A percentile compares a stretch with the other conserved stretches of the same genome.
phyloP scores from a whole-genome alignment of 139 green algal species.

The Raphidocelis subcapitata region DNA sequence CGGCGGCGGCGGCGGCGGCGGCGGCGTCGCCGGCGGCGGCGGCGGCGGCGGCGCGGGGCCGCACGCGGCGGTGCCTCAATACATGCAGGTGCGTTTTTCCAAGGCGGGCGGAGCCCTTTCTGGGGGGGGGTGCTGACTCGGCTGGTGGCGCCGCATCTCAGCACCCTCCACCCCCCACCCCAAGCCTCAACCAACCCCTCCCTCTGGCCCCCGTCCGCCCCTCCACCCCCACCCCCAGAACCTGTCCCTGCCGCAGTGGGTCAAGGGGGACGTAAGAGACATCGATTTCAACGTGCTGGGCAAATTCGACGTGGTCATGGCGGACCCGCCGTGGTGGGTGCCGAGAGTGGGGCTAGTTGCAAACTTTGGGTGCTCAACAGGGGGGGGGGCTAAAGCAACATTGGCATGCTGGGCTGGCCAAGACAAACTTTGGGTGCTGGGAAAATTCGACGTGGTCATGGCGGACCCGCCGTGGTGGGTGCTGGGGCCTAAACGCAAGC shows the following conservation, averaged over 20 bases:
- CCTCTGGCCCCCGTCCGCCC: not conserved
- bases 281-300: conserved; percentile 78
- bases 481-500: conserved; percentile 10
- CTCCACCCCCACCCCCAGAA: conserved; percentile 26
- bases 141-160: not conserved
- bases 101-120: not conserved
- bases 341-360: conserved; percentile 7
- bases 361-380: no score
- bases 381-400: no score
- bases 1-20: not conserved
- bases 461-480: conserved; percentile 87
- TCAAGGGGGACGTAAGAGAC: conserved; percentile 80
- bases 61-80: not conserved
- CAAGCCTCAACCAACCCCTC: not conserved
- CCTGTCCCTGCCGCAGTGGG: conserved; percentile 73
- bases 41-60: not conserved
- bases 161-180: not conserved
- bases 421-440: no score
- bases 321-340: conserved; percentile 86
- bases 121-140: not conserved
- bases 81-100: conserved; percentile 14
- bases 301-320: conserved; percentile 90
- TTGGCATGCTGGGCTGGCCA: no score
- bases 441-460: conserved; percentile 91
- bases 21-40: not conserved